These are phyloP conservation scores for Chaetomium strumarium DNA, from an alignment of 2,329 filamentous ascomycete genomes.

Conservation along the genomic window DNA sequence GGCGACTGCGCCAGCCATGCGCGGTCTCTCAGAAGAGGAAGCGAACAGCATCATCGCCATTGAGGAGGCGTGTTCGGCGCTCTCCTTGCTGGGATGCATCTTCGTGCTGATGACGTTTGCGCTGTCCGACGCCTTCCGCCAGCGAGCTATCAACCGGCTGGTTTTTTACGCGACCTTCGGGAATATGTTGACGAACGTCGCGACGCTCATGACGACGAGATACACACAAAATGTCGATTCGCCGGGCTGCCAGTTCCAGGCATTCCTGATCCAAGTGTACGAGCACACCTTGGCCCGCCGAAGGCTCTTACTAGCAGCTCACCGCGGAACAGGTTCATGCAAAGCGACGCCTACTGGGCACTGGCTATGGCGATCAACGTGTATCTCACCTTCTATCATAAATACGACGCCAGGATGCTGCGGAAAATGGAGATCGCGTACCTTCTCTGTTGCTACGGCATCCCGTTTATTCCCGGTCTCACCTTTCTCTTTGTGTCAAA, in stretches of 20 bases:
- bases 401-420: slow-evolving; percentile 60
- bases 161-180: slow-evolving; percentile 80
- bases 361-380: slow-evolving; percentile 81
- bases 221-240: slow-evolving; percentile 46
- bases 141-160: slow-evolving; percentile 70
- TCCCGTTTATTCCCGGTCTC: slow-evolving; percentile 66
- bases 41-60: slow-evolving; percentile 50
- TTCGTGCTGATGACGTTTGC: slow-evolving; percentile 70
- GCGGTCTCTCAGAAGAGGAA: slow-evolving; percentile 14
- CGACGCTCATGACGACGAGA: slow-evolving; percentile 63
- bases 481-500: slow-evolving; percentile 59
- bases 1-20: slow-evolving; percentile 45
- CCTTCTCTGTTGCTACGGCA: slow-evolving; percentile 61
- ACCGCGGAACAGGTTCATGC: slow-evolving; percentile 58
- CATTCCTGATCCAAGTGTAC: slow-evolving; percentile 75
- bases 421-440: slow-evolving; percentile 68
- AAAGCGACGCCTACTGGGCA: slow-evolving; percentile 70
- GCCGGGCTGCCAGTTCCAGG: slow-evolving; percentile 65
- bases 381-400: slow-evolving; percentile 72
- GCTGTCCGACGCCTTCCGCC: slow-evolving; percentile 62
- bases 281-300: slow-evolving; percentile 26
- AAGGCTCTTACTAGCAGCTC: slow-evolving; percentile 1
- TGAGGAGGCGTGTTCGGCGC: slow-evolving; percentile 62
- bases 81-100: slow-evolving; percentile 65
- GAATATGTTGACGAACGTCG: slow-evolving; percentile 72